These are phyloP conservation scores for Plenodomus biglobosus DNA, from an alignment of 2,329 filamentous ascomycete genomes.

Conservation along the genomic window DNA sequence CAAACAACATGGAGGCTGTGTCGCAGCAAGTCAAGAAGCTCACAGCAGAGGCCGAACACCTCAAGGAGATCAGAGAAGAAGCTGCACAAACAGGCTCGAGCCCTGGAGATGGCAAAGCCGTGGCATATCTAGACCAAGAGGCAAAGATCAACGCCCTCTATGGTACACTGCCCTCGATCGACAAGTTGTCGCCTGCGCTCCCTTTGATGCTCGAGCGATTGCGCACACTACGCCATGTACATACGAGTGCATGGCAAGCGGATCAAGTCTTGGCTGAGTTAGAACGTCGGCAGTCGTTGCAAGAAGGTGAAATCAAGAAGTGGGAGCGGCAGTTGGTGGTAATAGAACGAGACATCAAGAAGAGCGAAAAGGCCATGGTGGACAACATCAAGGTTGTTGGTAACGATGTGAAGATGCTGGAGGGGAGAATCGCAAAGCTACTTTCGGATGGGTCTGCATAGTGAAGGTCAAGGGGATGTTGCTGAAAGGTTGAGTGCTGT, in stretches of 20 bases:
- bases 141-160: conserved; percentile 92
- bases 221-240: conserved; percentile 78
- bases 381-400: conserved; percentile 84
- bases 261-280: conserved; percentile 74
- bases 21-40: conserved; percentile 70
- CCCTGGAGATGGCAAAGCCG: conserved; percentile 13
- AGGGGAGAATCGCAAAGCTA: conserved; percentile 66
- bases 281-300: conserved; percentile 77
- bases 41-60: conserved; percentile 69
- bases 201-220: conserved; percentile 84
- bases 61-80: conserved; percentile 57
- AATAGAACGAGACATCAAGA: conserved; percentile 72
- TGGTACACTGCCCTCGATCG: conserved; percentile 83
- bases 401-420: conserved; percentile 84
- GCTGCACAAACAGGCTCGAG: conserved; percentile 17
- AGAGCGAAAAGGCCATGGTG: conserved; percentile 69
- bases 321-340: conserved; percentile 82
- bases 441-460: conserved; percentile 3
- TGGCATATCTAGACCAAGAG: conserved; percentile 66
- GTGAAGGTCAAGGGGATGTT: not conserved
- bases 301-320: conserved; percentile 78
- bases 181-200: conserved; percentile 79
- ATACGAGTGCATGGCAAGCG: conserved; percentile 82
- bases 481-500: not conserved
- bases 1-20: conserved; percentile 71